Evolutionary conservation across 495 filamentous ascomycete species (phyloP), one percentile per base, ranked within the genome.

Genomic region (Letharia columbiana): DNA sequence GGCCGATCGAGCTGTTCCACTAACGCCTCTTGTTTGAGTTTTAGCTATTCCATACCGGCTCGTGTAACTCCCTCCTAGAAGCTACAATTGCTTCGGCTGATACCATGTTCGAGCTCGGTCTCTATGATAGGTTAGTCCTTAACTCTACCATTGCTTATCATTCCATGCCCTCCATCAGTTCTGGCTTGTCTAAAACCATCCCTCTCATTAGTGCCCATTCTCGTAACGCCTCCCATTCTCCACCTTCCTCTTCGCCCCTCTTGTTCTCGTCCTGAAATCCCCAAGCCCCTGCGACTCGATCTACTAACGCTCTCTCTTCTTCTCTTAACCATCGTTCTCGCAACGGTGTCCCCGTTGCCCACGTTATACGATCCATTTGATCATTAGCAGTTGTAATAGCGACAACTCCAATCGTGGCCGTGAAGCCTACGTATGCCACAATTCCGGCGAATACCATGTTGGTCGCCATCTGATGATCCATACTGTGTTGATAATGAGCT

Each of bases 151-250:
- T 41, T 8, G 4, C 31, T 4, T 17, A 12, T 70, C 73, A 89
- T 75, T 93, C 82, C 92, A 96, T 96, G 18, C 92, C 92, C 66
- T 89, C 87, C 91, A 98, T 90, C 66, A 97, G 78, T 62, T 91
- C 88, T 12, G 89, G 86, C 67, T 86, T 84, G 75, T 98, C 94
- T 65, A 98, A 74, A 67, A 93, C 81, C 94, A 98, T 98, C 4
- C 87, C 89, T 72, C 88, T 89, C 72, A 86, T 78, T 41, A 85
- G 83, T 64, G 89, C 83, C 74, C 90, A 96, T 75, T 96, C 89
- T 64, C 86, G 84, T 64, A 98, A 81, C 63, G 78, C 82, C 71
- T 92, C 87, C 89, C 93, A 98, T 62, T 95, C 92, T 61, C 84
- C 83, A 3, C 95, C 93, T 68, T 92, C 89, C 74, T 98, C 94